Base-by-base conservation (phyloP, 306 rosid species). In the Glycine tomentella region DNA sequence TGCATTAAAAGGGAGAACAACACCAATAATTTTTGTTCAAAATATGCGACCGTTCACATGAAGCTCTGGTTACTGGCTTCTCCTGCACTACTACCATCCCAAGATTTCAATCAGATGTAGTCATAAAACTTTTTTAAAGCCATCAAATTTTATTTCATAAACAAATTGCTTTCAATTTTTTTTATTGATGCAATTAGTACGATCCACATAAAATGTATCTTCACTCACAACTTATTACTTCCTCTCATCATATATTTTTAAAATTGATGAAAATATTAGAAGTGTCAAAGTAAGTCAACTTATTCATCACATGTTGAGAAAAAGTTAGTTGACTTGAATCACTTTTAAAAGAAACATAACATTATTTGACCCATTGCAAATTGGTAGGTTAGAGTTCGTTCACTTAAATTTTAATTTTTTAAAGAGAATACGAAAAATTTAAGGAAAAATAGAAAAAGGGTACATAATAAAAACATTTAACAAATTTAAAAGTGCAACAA, bases 41-140 rank as follows among this genome's bases (percentile, higher is more conserved):
- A 68, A 59, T 34, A 44, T 52, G 34, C 51, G 17, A 38, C 76
- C 81, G 14, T 80, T 86, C 83, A 87, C 87, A 86, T 81, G 85
- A 86, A 87, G 72, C 84, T 77, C 86, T 87, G 92, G 76, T 76
- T 87, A 85, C 84, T 83, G 83, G 76, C 36, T 62, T 94, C 97
- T 55, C 92, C 98, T 89, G 92, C 93, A 88, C 81, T 87, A 76
- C 80, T 85, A 51, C 74, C 68, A 75, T 70, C 48, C 66, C 70
- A 50, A 70, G 85, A 55, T 40, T 31, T 59, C 63, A 83, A 34
- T 75, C 16, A 78, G 59, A 70, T 40, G 11, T 9, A 53, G 12
- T n/a, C 42, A 63, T 51, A 42, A 34, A 20, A 48, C 7, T 0
- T 25, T 36, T 48, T 61, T 1, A 61, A 5, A 38, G 44, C 44